Evolutionary conservation across 1,139 yeast species (phyloP).

Genomic region (Yamadazyma dushanensis): DNA sequence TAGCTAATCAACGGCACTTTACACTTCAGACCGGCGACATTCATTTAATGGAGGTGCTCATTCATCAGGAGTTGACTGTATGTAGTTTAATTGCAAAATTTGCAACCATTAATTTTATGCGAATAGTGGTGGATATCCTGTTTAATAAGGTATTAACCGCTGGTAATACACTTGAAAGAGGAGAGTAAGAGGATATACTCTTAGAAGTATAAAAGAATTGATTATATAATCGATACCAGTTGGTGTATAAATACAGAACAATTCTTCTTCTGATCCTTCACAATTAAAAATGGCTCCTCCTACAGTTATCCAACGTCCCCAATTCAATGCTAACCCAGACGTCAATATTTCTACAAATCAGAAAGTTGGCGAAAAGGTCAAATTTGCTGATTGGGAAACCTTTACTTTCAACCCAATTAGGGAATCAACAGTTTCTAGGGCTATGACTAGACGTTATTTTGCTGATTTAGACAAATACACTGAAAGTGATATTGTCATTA

Average conservation of each 20-base stretch:
- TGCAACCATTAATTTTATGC: conserved; percentile 1
- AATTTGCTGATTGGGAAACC: conserved; percentile 61
- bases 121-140: not conserved
- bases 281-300: conserved; percentile 37
- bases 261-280: too few species aligned
- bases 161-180: too few species aligned
- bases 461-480: conserved; percentile 73
- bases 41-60: too few species aligned
- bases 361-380: conserved; percentile 14
- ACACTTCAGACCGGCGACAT: too few species aligned
- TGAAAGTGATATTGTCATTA: conserved; percentile 71
- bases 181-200: too few species aligned
- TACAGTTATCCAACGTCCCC: conserved; percentile 28
- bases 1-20: too few species aligned
- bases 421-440: conserved; percentile 80
- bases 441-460: conserved; percentile 78
- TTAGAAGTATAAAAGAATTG: too few species aligned
- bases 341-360: conserved; percentile 2
- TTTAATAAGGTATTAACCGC: too few species aligned
- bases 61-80: too few species aligned
- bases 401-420: conserved; percentile 73
- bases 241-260: too few species aligned
- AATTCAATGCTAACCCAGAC: not conserved
- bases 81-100: not conserved
- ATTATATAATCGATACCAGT: too few species aligned